Evolutionary conservation across 805 yeast genomes (phyloP).

Genomic region (Candida rishiriensis): DNA sequence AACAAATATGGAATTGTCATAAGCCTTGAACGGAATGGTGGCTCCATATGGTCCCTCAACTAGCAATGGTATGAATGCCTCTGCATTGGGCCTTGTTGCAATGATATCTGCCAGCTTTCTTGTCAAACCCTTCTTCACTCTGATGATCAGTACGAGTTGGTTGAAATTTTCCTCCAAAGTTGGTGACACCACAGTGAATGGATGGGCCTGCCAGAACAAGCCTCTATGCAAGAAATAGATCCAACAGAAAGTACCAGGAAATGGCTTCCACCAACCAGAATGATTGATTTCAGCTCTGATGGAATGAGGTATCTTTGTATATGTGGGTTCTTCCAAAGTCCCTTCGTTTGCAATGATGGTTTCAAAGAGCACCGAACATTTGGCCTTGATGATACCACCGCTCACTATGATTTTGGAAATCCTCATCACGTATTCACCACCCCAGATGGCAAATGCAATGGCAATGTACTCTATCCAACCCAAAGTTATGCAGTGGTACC

Average conservation of each 20-base stretch:
- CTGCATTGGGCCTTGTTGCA: constrained; percentile 29
- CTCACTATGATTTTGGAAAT: constrained; percentile 48
- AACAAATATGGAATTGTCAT: constrained; percentile 43
- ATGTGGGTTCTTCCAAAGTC: not conserved
- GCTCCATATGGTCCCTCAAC: constrained; percentile 64
- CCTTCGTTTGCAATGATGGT: constrained; percentile 4
- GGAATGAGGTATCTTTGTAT: constrained; percentile 29
- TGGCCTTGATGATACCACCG: constrained; percentile 56
- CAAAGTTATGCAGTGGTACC: constrained; percentile 43
- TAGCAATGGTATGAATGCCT: constrained; percentile 36
- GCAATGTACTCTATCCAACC: constrained; percentile 50
- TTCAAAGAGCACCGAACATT: constrained; percentile 32
- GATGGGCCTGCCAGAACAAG: constrained; percentile 64
- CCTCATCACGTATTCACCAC: constrained; percentile 57
- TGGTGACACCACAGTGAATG: constrained; percentile 51
- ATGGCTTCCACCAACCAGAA: constrained; percentile 50
- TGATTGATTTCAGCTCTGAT: constrained; percentile 46
- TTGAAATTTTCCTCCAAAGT: constrained; percentile 39
- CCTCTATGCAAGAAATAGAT: constrained; percentile 42
- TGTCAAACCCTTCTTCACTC: constrained; percentile 53
- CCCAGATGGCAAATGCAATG: constrained; percentile 64
- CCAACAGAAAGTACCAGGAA: constrained; percentile 63
- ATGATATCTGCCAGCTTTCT: constrained; percentile 32
- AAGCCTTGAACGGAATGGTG: constrained; percentile 41
- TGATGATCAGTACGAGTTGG: constrained; percentile 38